These are phyloP conservation scores for Penicillium steckii DNA, from an alignment of 495 filamentous ascomycete species.

Conservation along the genomic window DNA sequence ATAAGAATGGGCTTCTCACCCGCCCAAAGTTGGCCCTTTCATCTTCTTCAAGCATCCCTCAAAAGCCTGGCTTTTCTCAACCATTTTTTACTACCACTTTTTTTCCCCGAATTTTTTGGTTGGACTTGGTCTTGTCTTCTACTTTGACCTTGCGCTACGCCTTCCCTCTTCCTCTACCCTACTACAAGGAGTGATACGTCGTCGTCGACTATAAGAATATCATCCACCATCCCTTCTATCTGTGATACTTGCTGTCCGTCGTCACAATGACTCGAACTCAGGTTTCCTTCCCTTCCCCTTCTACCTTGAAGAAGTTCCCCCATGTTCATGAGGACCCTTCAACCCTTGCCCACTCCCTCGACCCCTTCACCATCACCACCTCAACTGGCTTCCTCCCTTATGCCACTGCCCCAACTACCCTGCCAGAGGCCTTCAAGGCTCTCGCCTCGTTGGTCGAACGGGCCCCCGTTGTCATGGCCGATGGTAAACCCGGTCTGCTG, in stretches of 20 bases:
- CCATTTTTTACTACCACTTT: conserved; percentile 12
- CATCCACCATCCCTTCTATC: conserved; percentile 4
- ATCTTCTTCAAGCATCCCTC: conserved; percentile 16
- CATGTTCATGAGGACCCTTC: conserved; percentile 58
- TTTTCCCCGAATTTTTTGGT: conserved; percentile 13
- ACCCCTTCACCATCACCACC: conserved; percentile 85
- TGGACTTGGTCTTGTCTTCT: conserved; percentile 34
- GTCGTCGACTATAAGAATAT: no score
- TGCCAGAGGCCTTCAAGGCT: conserved; percentile 65
- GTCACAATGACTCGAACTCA: conserved; percentile 33
- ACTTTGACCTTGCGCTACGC: conserved; percentile 27
- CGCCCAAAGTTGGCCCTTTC: conserved; percentile 21
- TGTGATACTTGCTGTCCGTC: not conserved
- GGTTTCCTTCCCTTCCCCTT: conserved; percentile 29
- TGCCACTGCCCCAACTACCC: conserved; percentile 32
- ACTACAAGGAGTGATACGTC: no score
- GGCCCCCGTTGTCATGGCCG: conserved; percentile 69
- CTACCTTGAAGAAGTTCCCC: conserved; percentile 51
- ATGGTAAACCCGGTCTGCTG: conserved; percentile 73
- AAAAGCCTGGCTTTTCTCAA: conserved; percentile 5
- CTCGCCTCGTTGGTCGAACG: conserved; percentile 68
- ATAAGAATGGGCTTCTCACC: conserved; percentile 45
- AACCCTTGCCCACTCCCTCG: conserved; percentile 53
- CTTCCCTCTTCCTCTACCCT: conserved; percentile 29
- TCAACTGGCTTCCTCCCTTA: conserved; percentile 70